Evolutionary conservation across 2,329 filamentous ascomycete genomes (phyloP), one percentile per base, ranked within the genome.

Genomic region (Didymella arachidicola): DNA sequence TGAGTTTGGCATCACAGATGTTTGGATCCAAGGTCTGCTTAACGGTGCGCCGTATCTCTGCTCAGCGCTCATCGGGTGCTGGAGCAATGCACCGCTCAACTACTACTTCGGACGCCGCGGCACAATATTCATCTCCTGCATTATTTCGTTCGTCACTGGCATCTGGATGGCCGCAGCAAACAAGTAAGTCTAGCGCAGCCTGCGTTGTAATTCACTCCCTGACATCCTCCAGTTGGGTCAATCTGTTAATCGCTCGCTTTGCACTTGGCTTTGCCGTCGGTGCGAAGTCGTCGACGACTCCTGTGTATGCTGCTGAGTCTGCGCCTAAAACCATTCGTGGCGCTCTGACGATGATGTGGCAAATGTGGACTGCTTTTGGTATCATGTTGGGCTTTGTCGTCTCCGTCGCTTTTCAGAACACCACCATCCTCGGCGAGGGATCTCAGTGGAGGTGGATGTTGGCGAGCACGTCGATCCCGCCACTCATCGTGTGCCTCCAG

Each of bases 341-440:
- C 12, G 81, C 80, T 0, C 62, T 83, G 6, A 81, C 82, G 4
- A 83, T 83, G 77, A 80, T 80, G 77, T 83, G 81, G 81, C 82
- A 83, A 63, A 80, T 82, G 77, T 78, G 69, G 65, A 73, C 69
- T 5, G 70, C 68, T 4, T 71, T 71, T 36, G 72, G 72, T 4
- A 75, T 75, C n/a, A 72, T 73, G 71, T 41, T 72, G 14, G 72
- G 72, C 11, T 74, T 73, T 49, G 60, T 73, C 22, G 71, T 71
- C 2, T 72, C 67, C 1, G 71, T 75, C 19, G 72, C 66, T 4
- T 71, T 75, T 30, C 58, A 72, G 36, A 64, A 72, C 10, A 61
- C 69, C 0, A 67, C 66, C 14, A 65, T 72, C 19, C 55, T 71
- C 7, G 66, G 68, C 6, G 59, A 66, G n/a, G 59, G 61, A 22